Evolutionary conservation across 805 yeast genomes (phyloP), one percentile per base, ranked within the genome.

Genomic region (Candida nanaspora): DNA sequence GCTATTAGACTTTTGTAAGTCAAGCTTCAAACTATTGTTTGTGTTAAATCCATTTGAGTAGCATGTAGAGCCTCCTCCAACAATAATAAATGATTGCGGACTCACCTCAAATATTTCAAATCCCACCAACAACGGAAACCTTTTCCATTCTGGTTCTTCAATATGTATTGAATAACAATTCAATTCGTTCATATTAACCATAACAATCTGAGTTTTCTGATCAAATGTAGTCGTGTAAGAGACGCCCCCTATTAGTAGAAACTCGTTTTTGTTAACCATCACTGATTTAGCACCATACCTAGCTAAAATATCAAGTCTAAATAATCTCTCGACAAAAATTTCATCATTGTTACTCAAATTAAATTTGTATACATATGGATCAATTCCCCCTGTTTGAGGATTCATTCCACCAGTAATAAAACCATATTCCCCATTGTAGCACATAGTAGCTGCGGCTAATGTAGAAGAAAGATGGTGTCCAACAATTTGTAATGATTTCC

Each of bases 41-140:
- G 74, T 71, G 18, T 68, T 68, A 0, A 80, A 66, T 0, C 95
- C 95, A 61, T 84, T 86, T 1, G 89, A 82, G 48, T 81, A 85
- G 53, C 94, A 85, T 1, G 84, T 86, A 0, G 84, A 89, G 3
- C 94, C 94, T 3, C 94, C 91, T 8, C 80, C 83, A 33, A 76
- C 46, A 3, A 59, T 35, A 35, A 35, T 38, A 19, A 37, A 15
- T 6, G 33, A 26, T 18, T 60, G 40, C 6, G 56, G 18, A 6
- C 47, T 46, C 2, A 43, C 41, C n/a, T 46, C 36, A 3, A 49
- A 36, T 6, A 56, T 29, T 28, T 70, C 73, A 46, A 72, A 72
- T 1, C 88, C 88, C 9, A 77, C 69, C 9, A 80, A 58, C 41
- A 80, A 62, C 2, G 78, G 74, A 1, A 62, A 51, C 0, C 57